Percentiles rank a stretch among this genome's conserved stretches.
Evolutionary conservation across 2,329 filamentous ascomycete species (phyloP).

Genomic region (Penicillium occitanis): DNA sequence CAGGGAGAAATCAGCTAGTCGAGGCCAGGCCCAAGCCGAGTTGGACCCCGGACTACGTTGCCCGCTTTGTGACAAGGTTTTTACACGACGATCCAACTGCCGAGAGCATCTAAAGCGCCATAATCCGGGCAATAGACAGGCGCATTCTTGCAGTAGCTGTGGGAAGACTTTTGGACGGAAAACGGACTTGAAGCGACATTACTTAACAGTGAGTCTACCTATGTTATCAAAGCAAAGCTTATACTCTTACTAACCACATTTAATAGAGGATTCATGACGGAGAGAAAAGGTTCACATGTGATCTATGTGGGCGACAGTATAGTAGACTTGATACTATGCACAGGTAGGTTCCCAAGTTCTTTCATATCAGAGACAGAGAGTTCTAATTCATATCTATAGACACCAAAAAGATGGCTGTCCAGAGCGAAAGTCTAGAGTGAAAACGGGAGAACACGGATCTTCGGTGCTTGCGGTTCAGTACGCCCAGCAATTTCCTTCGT

Average conservation of each 20-base stretch:
- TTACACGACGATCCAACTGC: constrained; percentile 82
- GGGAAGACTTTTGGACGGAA: constrained; percentile 76
- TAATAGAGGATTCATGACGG: constrained; percentile 20
- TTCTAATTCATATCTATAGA: constrained; percentile 13
- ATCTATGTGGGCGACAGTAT: constrained; percentile 18
- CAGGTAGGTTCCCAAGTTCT: constrained; percentile 6
- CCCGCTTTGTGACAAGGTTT: constrained; percentile 72
- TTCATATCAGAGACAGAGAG: not conserved
- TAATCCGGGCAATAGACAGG: constrained; percentile 69
- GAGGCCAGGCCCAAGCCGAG: not conserved
- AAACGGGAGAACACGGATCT: not conserved
- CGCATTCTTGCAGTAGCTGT: constrained; percentile 70
- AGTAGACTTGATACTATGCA: constrained; percentile 19
- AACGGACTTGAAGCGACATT: constrained; percentile 68
- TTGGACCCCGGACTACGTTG: constrained; percentile 65
- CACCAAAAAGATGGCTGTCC: constrained; percentile 16
- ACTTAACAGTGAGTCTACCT: constrained; percentile 50
- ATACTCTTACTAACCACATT: constrained; percentile 34
- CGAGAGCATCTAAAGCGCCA: constrained; percentile 85
- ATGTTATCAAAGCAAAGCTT: constrained; percentile 28
- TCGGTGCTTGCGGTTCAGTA: not conserved
- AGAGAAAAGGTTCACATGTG: constrained; percentile 16
- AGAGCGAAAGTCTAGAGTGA: not conserved
- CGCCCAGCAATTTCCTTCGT: not conserved
- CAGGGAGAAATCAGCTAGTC: constrained; percentile 19